Evolutionary conservation across 192 early-diverging fungal species (phyloP).

Genomic region (Thoreauomyces humboldtii): DNA sequence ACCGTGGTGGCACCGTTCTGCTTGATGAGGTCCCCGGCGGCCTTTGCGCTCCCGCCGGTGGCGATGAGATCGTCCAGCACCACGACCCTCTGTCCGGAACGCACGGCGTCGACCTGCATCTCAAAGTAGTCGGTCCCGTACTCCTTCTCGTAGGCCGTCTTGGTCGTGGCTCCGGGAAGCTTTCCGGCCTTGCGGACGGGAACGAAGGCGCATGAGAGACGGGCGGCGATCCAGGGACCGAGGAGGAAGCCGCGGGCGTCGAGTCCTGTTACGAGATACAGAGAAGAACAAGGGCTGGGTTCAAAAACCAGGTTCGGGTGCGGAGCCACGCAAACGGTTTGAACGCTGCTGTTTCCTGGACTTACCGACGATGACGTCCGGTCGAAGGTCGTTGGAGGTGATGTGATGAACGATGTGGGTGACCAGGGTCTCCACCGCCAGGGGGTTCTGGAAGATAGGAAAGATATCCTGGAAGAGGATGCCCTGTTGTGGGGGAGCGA

Average conservation of each 20-base stretch:
- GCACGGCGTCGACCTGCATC: constrained; percentile 78
- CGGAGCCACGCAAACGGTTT: too few relatives aligned
- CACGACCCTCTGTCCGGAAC: constrained; percentile 80
- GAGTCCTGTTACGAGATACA: constrained; percentile 55
- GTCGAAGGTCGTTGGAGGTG: constrained; percentile 55
- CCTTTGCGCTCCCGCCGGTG: constrained; percentile 78
- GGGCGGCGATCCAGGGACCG: constrained; percentile 85
- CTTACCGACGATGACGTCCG: constrained; percentile 89
- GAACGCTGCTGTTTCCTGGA: too few relatives aligned
- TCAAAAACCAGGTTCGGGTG: too few relatives aligned
- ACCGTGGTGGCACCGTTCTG: constrained; percentile 70
- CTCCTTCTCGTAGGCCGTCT: constrained; percentile 85
- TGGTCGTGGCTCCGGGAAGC: constrained; percentile 75
- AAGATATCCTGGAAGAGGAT: constrained; percentile 97
- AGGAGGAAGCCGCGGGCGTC: constrained; percentile 98
- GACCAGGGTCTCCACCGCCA: constrained; percentile 83
- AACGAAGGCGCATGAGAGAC: constrained; percentile 85
- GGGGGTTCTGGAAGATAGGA: constrained; percentile 92
- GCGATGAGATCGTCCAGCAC: constrained; percentile 94
- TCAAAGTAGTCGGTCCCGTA: constrained; percentile 95
- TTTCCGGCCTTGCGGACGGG: constrained; percentile 97
- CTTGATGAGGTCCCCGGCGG: constrained; percentile 78
- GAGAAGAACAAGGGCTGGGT: neutral
- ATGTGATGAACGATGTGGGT: constrained; percentile 82
- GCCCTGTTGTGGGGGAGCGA: too few relatives aligned